These are phyloP conservation scores for Leccinum ochraceum DNA, from an alignment of 768 basidiomycete genomes.

Conservation along the genomic window DNA sequence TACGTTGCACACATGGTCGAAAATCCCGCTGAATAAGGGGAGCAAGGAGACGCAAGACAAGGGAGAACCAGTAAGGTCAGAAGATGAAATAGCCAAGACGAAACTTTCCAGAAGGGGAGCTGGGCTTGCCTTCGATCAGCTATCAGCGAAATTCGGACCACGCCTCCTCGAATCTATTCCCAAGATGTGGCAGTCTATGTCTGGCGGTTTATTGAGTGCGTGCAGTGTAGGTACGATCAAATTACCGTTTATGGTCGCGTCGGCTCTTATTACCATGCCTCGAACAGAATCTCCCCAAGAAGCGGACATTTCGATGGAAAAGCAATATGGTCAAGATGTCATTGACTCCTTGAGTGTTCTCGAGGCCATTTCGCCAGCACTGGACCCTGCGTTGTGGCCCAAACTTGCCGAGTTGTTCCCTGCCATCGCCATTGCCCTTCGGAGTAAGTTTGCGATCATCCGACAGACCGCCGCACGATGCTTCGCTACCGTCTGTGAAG, in stretches of 20 bases:
- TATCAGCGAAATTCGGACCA: constrained; percentile 76
- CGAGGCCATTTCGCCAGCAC: constrained; percentile 74
- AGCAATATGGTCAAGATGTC: constrained; percentile 81
- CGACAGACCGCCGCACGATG: constrained; percentile 85
- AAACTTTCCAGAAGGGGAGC: constrained; percentile 85
- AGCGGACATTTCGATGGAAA: constrained; percentile 66
- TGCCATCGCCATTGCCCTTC: constrained; percentile 71
- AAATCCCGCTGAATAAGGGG: constrained; percentile 34
- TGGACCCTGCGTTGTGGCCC: constrained; percentile 69
- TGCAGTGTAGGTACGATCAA: constrained; percentile 60
- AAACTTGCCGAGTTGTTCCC: constrained; percentile 76
- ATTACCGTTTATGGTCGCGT: neutral
- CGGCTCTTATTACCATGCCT: constrained; percentile 3
- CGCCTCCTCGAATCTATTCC: constrained; percentile 78
- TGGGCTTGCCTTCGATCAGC: constrained; percentile 72
- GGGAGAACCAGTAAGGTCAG: constrained; percentile 43
- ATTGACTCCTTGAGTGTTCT: constrained; percentile 92
- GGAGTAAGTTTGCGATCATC: constrained; percentile 86
- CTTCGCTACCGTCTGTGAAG: constrained; percentile 84
- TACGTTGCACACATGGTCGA: constrained; percentile 57
- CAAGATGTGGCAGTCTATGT: constrained; percentile 94
- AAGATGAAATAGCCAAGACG: constrained; percentile 59
- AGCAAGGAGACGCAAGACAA: constrained; percentile 45
- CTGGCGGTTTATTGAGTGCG: constrained; percentile 68
- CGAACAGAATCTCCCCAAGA: constrained; percentile 52